These are phyloP conservation scores for Maudiozyma saulgeensis DNA, from an alignment of 805 yeast genomes.

Conservation along the genomic window DNA sequence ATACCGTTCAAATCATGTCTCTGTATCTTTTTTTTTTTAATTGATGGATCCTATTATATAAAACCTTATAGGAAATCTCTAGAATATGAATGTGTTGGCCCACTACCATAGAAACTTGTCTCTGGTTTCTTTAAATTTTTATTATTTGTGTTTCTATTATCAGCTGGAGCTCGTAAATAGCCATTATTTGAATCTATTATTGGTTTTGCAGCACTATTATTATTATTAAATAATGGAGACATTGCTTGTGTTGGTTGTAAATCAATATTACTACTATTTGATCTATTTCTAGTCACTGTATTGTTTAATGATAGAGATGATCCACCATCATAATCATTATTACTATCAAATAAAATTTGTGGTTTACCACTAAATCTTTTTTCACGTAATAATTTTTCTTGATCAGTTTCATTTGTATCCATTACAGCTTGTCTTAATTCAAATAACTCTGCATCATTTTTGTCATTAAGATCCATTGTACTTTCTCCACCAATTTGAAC, in stretches of 20 bases:
- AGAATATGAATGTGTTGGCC: slow-evolving; percentile 9
- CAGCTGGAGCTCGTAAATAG: slow-evolving; percentile 10
- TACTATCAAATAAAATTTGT: slow-evolving; percentile 1
- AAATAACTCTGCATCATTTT: slow-evolving; percentile 26
- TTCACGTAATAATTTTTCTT: slow-evolving; percentile 19
- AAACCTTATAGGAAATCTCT: slow-evolving; percentile 6
- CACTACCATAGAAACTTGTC: slow-evolving; percentile 21
- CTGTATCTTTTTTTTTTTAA: too few relatives aligned
- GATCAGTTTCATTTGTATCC: slow-evolving; percentile 28
- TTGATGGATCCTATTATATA: too few relatives aligned
- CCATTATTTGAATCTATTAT: slow-evolving; percentile 3
- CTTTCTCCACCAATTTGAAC: slow-evolving; percentile 32
- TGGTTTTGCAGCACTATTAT: background rate
- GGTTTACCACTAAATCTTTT: slow-evolving; percentile 12
- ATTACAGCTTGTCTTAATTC: slow-evolving; percentile 30
- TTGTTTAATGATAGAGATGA: slow-evolving; percentile 1
- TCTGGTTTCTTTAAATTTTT: slow-evolving; percentile 25
- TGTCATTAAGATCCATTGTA: slow-evolving; percentile 14
- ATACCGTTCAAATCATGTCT: too few relatives aligned
- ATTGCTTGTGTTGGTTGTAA: slow-evolving; percentile 21
- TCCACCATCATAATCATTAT: slow-evolving; percentile 1
- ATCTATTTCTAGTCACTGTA: background rate
- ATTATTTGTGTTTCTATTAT: slow-evolving; percentile 3
- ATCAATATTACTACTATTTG: background rate
- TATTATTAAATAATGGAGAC: slow-evolving; percentile 22